Evolutionary conservation across 805 yeast species (phyloP).

Genomic region (Candida stauntonica): DNA sequence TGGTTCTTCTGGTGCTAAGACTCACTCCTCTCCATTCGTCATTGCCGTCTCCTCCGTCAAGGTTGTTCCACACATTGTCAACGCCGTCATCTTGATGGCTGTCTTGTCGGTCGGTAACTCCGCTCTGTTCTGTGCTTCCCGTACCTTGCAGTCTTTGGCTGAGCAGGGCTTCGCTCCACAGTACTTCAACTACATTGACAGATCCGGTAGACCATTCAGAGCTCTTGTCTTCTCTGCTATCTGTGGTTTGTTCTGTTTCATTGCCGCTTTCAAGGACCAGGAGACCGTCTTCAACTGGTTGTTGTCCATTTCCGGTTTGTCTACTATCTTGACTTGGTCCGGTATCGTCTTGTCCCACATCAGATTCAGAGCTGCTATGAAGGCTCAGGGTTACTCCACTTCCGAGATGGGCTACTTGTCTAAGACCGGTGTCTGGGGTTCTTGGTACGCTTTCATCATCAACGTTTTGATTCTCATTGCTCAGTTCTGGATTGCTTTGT

Average conservation of each 20-base stretch:
- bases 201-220: constrained; percentile 53
- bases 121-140: constrained; percentile 67
- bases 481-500: constrained; percentile 64
- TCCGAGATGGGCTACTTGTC: constrained; percentile 51
- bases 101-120: constrained; percentile 77
- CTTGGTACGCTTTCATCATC: constrained; percentile 45
- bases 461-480: constrained; percentile 49
- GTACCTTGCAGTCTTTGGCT: constrained; percentile 64
- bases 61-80: constrained; percentile 68
- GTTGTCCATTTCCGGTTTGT: constrained; percentile 55
- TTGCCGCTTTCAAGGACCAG: constrained; percentile 59
- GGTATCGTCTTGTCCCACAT: constrained; percentile 52
- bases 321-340: constrained; percentile 61
- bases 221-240: constrained; percentile 48
- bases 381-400: constrained; percentile 46
- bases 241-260: constrained; percentile 59
- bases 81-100: constrained; percentile 68
- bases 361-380: constrained; percentile 55
- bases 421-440: constrained; percentile 49
- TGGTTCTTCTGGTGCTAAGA: constrained; percentile 47
- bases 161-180: constrained; percentile 68
- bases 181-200: constrained; percentile 47
- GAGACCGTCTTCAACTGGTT: constrained; percentile 61
- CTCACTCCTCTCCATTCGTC: constrained; percentile 70
- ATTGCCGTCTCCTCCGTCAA: constrained; percentile 59